Percentiles rank a stretch among this genome's conserved stretches.
Evolutionary conservation across 1,284 basidiomycete genomes (phyloP).

Genomic region (Cryptococcus wingfieldii): DNA sequence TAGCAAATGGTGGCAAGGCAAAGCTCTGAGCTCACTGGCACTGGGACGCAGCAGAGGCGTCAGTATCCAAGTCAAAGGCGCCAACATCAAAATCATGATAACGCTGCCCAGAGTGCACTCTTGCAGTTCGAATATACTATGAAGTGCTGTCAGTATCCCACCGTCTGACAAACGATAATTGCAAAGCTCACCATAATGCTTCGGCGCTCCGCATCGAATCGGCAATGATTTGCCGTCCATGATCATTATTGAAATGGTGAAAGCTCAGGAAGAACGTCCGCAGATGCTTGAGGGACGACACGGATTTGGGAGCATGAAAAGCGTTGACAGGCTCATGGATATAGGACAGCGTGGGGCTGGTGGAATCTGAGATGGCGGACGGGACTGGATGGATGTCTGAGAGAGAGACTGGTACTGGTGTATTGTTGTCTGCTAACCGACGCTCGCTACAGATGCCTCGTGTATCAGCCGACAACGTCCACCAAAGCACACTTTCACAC

Average conservation of each 20-base stretch:
- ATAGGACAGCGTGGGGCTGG: slow-evolving; percentile 19
- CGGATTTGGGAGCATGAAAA: slow-evolving; percentile 13
- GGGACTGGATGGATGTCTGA: slow-evolving; percentile 27
- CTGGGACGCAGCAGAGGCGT: slow-evolving; percentile 32
- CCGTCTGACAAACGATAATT: not conserved
- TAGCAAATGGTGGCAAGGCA: not conserved
- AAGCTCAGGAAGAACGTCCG: slow-evolving; percentile 42
- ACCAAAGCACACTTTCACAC: slow-evolving; percentile 3
- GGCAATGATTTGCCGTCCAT: slow-evolving; percentile 27
- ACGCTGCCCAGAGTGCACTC: slow-evolving; percentile 27
- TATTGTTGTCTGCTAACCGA: slow-evolving; percentile 2
- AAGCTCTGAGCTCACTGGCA: slow-evolving; percentile 19
- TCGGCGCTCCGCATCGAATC: slow-evolving; percentile 39
- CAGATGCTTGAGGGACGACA: slow-evolving; percentile 20
- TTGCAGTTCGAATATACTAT: slow-evolving; percentile 43
- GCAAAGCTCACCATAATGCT: slow-evolving; percentile 32
- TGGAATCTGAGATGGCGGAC: not conserved
- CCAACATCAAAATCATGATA: slow-evolving; percentile 26
- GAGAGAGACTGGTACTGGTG: slow-evolving; percentile 18
- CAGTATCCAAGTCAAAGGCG: slow-evolving; percentile 26
- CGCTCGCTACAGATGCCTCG: not conserved
- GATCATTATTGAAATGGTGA: slow-evolving; percentile 40
- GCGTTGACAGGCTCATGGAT: slow-evolving; percentile 32
- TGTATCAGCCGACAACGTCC: not conserved
- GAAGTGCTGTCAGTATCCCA: not conserved